Evolutionary conservation across 768 basidiomycete genomes (phyloP).

Genomic region (Leucosporidium creatinivorum): DNA sequence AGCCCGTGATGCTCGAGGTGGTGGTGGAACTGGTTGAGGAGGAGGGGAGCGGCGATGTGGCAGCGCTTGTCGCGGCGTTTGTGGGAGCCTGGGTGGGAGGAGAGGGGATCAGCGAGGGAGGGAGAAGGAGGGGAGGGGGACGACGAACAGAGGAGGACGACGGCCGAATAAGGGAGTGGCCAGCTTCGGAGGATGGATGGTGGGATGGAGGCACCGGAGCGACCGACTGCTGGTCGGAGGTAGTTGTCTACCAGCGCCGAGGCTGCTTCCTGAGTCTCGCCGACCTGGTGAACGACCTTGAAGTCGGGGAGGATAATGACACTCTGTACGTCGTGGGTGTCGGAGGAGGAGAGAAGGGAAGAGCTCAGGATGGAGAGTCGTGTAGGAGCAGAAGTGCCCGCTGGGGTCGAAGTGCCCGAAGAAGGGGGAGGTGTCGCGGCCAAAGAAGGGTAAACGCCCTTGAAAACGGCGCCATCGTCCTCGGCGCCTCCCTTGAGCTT

Average conservation of each 20-base stretch:
- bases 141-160: constrained; percentile 81
- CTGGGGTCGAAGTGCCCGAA: not conserved
- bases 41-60: constrained; percentile 49
- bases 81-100: constrained; percentile 68
- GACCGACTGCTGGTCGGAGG: not conserved
- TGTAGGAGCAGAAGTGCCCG: not conserved
- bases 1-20: constrained; percentile 26
- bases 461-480: not conserved
- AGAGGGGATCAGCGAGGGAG: not conserved
- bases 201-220: not conserved
- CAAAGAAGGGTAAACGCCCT: constrained; percentile 10
- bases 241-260: constrained; percentile 46
- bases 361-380: constrained; percentile 24
- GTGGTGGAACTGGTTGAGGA: constrained; percentile 37
- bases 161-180: constrained; percentile 73
- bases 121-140: not conserved
- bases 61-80: constrained; percentile 89
- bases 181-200: not conserved
- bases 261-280: constrained; percentile 58
- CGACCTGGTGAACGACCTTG: constrained; percentile 68
- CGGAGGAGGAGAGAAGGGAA: constrained; percentile 42
- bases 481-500: constrained; percentile 11
- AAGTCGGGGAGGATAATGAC: constrained; percentile 90
- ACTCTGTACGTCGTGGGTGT: constrained; percentile 58
- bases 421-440: constrained; percentile 38